Conservation (phyloP, 495 filamentous ascomycete genomes). For the Aspergillus sclerotiicarbonarius region DNA sequence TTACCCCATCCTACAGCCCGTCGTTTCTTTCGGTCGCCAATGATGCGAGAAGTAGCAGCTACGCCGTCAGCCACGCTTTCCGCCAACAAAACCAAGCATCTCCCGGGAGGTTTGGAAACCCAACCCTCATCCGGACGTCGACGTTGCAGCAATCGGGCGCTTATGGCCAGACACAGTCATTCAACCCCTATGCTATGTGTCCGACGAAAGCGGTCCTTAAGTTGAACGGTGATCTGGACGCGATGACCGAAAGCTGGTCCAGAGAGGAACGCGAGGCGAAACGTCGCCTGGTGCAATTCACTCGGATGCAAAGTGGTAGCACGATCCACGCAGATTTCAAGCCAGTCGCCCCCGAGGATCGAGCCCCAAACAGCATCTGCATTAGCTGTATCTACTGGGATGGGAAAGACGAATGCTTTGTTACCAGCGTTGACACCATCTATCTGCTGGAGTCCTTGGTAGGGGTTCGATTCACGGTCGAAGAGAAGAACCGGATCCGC, state of each 20-base stretch:
- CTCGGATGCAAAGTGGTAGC: constrained; percentile 70
- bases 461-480: constrained; percentile 78
- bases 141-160: constrained; percentile 62
- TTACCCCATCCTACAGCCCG: constrained; percentile 46
- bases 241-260: constrained; percentile 79
- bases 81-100: constrained; percentile 39
- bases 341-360: constrained; percentile 65
- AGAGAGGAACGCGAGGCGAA: constrained; percentile 72
- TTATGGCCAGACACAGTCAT: constrained; percentile 46
- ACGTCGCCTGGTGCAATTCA: constrained; percentile 83
- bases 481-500: constrained; percentile 97
- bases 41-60: constrained; percentile 30
- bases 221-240: constrained; percentile 76
- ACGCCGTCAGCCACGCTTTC: constrained; percentile 32
- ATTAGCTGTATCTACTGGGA: constrained; percentile 94
- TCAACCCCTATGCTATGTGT: constrained; percentile 82
- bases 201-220: constrained; percentile 83
- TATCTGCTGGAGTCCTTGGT: constrained; percentile 86
- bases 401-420: constrained; percentile 81
- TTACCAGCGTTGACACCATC: constrained; percentile 97
- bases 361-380: constrained; percentile 69
- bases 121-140: constrained; percentile 78
- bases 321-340: constrained; percentile 72
- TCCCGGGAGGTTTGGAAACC: constrained; percentile 52
- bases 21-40: constrained; percentile 33